Base-by-base conservation (phyloP, 495 filamentous ascomycete genomes). In the Penicillium waksmanii region DNA sequence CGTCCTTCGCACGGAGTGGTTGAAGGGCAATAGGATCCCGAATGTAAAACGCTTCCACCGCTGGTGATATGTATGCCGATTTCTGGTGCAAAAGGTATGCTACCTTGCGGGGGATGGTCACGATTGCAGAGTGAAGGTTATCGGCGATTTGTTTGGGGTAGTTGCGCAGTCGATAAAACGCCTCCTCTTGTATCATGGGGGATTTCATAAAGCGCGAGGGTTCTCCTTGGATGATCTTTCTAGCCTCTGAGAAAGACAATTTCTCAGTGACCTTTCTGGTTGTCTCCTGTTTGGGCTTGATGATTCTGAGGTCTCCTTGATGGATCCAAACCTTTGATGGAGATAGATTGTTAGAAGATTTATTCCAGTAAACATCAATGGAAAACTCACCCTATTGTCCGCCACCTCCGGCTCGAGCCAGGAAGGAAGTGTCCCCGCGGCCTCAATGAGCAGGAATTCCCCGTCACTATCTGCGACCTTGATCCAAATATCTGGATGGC, bases 391-490 rank as follows among this genome's bases (percentile, higher is more conserved):
- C 50, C 95, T 80, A 72, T 96, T 89, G 60, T 87, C 83, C 54
- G 94, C 91, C 12, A 95, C 86, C 58, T 97, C 95, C 0, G 96
- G 96, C 63, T 90, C 96, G 54, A 98, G 74, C 95, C 95, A 98
- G 38, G 82, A 84, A 13, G 96, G 95, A 1, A 97, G 77, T 13
- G 86, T 86, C 48, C 90, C 93, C 17, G 96, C 94, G 34, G 95
- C 96, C 75, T 98, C 95, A 65, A 97, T 88, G 49, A 98, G 85
- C 35, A 98, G 82, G 65, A 98, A 98, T 66, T 98, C 91, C 58
- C 95, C 95, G 76, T 98, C 96, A 23, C 85, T 87, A 71, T 98
- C 95, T 60, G 80, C 84, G 5, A 96, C 83, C 49, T 87, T 84
- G 42, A 93, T 81, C 95, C 94, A 98, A 8, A 93, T 76, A 55